phyloP scores from a whole-genome alignment of 2,329 filamentous ascomycete species.

The Aspergillus pseudoterreus region DNA sequence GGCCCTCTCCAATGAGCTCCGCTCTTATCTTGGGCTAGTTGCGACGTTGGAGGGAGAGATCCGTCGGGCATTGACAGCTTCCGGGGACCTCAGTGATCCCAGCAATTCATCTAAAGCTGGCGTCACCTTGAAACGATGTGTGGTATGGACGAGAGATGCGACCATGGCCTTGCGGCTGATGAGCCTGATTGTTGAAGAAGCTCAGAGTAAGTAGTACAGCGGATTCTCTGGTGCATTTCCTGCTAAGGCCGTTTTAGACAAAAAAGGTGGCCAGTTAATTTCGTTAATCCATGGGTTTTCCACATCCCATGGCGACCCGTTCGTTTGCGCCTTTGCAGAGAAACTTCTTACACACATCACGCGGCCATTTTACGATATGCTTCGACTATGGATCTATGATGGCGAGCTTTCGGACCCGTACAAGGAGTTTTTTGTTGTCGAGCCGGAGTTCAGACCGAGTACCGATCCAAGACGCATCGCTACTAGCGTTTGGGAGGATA shows the following conservation, averaged over 20 bases:
- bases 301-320: constrained; percentile 89
- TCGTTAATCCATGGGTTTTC: constrained; percentile 91
- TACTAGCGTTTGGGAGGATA: constrained; percentile 96
- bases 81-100: constrained; percentile 57
- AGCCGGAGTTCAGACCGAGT: constrained; percentile 61
- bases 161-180: constrained; percentile 93
- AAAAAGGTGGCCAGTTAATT: constrained; percentile 86
- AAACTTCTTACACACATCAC: constrained; percentile 82
- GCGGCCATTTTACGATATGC: constrained; percentile 91
- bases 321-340: constrained; percentile 90
- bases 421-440: constrained; percentile 88
- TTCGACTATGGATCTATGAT: constrained; percentile 96
- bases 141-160: constrained; percentile 95
- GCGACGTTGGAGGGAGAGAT: constrained; percentile 93
- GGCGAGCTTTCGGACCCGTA: constrained; percentile 97
- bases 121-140: constrained; percentile 89
- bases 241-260: constrained; percentile 35
- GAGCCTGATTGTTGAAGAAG: constrained; percentile 90
- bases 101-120: constrained; percentile 77
- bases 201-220: constrained; percentile 56
- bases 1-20: constrained; percentile 77
- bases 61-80: constrained; percentile 68
- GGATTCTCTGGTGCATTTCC: not conserved
- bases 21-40: constrained; percentile 84
- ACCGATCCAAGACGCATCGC: constrained; percentile 52